Evolutionary conservation across 768 basidiomycete genomes (phyloP), one percentile per base, ranked within the genome.

Genomic region (Psilocybe azurescens): DNA sequence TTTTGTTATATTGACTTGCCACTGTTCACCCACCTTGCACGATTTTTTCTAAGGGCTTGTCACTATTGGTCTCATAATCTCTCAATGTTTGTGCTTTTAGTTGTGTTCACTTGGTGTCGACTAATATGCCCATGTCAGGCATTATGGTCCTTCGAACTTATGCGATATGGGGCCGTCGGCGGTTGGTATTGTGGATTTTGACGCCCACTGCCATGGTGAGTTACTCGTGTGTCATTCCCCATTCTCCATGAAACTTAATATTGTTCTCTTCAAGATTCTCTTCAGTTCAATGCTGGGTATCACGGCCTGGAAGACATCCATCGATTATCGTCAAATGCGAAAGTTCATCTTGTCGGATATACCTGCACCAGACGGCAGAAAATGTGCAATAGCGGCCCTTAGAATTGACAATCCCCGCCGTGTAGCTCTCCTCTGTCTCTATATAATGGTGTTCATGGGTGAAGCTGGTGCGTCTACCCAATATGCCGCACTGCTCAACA

Each of bases 101-200:
- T 30, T 10, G n/a, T 38, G 18, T 38, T 9, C 3, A 33, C 10
- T 2, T n/a, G 20, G 7, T 24, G n/a, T 28, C 16, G 14, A 10
- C 11, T 10, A 48, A 58, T 44, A 44, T 44, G 0, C 24, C 24
- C 14, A 44, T 10, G 8, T 29, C 1, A 59, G 51, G n/a, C 38
- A 20, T 53, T 2, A 59, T 59, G 28, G 20, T 59, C 20, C 50
- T 53, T 18, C 58, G 58, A 46, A 58, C 58, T 6, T 58, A 58
- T 20, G 58, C 58, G 8, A 50, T 58, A 20, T 58, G 58, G 58
- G 58, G 58, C 10, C 38, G 58, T 16, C 48, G 33, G 4, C 46
- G 47, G 5, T n/a, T 52, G 33, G 36, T 58, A 36, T 58, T 58
- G 28, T 58, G 50, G 48, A 51, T 58, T 14, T 51, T 58, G 28